phyloP scores from a whole-genome alignment of 768 basidiomycete species.

The Rhizopogon vinicolor region DNA sequence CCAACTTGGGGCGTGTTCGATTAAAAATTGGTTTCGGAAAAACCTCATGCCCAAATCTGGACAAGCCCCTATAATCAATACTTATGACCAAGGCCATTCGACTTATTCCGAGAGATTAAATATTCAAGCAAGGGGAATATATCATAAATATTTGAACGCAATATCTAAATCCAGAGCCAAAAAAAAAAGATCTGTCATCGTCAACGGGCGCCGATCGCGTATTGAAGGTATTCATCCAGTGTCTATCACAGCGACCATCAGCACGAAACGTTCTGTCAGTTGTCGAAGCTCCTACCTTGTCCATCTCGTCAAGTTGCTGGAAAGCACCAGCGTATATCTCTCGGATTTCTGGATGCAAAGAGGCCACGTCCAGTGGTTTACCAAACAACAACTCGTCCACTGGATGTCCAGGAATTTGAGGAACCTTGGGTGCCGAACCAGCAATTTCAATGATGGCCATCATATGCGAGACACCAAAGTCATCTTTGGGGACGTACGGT shows the following conservation, averaged over 20 bases:
- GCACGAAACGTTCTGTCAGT: not conserved
- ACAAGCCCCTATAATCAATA: no score
- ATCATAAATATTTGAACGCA: not conserved
- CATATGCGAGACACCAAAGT: constrained; percentile 85
- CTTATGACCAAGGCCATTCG: no score
- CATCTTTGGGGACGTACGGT: constrained; percentile 61
- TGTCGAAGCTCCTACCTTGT: constrained; percentile 48
- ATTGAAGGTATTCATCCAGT: constrained; percentile 26
- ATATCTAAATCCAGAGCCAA: not conserved
- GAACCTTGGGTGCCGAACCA: constrained; percentile 34
- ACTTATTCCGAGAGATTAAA: not conserved
- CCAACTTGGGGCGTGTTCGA: no score
- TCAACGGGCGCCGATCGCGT: constrained; percentile 16
- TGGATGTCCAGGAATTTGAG: constrained; percentile 44
- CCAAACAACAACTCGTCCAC: constrained; percentile 77
- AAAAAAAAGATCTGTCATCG: not conserved
- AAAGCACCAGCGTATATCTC: constrained; percentile 70
- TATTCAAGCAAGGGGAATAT: not conserved
- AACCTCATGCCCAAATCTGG: no score
- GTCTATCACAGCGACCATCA: constrained; percentile 12
- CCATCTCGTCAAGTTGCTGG: constrained; percentile 74
- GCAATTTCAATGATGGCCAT: constrained; percentile 80
- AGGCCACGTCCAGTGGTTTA: constrained; percentile 49
- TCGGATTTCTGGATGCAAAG: constrained; percentile 65
- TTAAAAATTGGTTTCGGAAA: no score